Evolutionary conservation across 306 rosid genomes (phyloP).

Genomic region (Rosa chinensis): DNA sequence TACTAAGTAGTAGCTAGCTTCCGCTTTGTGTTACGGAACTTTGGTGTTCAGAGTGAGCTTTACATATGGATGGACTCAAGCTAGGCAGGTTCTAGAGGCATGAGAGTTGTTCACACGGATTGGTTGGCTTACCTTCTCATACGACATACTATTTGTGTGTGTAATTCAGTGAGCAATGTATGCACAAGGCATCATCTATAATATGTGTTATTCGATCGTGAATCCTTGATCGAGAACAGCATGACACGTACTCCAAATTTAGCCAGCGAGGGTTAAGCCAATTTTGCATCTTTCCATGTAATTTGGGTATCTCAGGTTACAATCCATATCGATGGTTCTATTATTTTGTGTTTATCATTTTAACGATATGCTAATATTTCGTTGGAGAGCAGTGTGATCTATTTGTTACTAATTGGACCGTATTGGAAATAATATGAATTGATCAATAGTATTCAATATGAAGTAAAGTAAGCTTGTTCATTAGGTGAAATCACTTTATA

Average conservation of each 20-base stretch:
- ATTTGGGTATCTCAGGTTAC: no score
- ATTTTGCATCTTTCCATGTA: no score
- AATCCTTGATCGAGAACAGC: neutral
- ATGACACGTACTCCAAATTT: neutral
- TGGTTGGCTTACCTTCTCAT: slow-evolving; percentile 57
- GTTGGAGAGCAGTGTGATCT: no score
- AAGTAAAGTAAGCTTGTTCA: no score
- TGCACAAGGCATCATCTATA: neutral
- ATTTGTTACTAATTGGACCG: no score
- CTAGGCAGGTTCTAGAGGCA: slow-evolving; percentile 34
- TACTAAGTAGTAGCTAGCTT: neutral
- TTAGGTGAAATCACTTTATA: no score
- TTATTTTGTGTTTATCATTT: no score
- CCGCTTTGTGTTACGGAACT: neutral
- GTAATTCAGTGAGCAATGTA: neutral
- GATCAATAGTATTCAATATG: no score
- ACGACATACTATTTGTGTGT: slow-evolving; percentile 5
- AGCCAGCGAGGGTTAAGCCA: no score
- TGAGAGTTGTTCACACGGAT: slow-evolving; percentile 54
- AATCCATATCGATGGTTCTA: no score
- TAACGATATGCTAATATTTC: no score
- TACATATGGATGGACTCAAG: neutral
- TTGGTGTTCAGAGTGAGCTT: neutral
- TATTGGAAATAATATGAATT: no score
- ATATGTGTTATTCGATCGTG: neutral